Percentiles rank a stretch among this genome's conserved stretches.
Evolutionary conservation across 2,329 filamentous ascomycete genomes (phyloP).

Genomic region (Aspergillus brunneoviolaceus): DNA sequence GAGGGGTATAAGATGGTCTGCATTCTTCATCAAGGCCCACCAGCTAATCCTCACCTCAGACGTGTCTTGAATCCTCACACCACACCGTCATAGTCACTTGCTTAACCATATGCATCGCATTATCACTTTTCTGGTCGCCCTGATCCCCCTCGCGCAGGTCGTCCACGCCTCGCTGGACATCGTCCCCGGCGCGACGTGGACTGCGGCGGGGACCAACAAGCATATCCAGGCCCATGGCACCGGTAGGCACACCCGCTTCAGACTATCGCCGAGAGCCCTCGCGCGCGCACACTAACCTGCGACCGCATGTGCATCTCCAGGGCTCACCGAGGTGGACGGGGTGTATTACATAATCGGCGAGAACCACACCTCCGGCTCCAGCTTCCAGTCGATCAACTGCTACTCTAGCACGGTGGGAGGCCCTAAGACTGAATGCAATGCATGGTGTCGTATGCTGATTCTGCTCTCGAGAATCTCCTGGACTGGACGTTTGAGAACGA

Average conservation of each 20-base stretch:
- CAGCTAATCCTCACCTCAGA: too few species aligned
- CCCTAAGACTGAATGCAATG: too few species aligned
- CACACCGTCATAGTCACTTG: too few species aligned
- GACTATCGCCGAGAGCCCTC: too few species aligned
- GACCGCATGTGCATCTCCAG: not conserved
- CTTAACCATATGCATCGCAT: not conserved
- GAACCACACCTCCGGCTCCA: constrained; percentile 63
- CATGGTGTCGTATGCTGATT: not conserved
- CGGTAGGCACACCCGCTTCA: constrained; percentile 35
- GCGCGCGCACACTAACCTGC: not conserved
- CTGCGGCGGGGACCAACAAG: constrained; percentile 46
- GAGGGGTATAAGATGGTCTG: too few species aligned
- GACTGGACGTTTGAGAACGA: constrained; percentile 64
- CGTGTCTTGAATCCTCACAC: too few species aligned
- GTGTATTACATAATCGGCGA: constrained; percentile 70
- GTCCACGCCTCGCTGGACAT: not conserved
- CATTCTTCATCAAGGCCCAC: too few species aligned
- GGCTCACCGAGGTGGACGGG: constrained; percentile 55
- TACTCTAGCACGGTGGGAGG: constrained; percentile 54
- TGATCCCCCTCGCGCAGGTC: not conserved
- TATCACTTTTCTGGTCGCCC: not conserved
- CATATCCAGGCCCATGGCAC: constrained; percentile 68
- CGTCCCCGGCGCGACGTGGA: constrained; percentile 51
- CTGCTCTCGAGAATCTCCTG: constrained; percentile 50
- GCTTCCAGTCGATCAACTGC: constrained; percentile 66